Evolutionary conservation across 176 grass and related monocot species (phyloP), one percentile per base, ranked within the genome.

Genomic region (Aegilops bicornis): DNA sequence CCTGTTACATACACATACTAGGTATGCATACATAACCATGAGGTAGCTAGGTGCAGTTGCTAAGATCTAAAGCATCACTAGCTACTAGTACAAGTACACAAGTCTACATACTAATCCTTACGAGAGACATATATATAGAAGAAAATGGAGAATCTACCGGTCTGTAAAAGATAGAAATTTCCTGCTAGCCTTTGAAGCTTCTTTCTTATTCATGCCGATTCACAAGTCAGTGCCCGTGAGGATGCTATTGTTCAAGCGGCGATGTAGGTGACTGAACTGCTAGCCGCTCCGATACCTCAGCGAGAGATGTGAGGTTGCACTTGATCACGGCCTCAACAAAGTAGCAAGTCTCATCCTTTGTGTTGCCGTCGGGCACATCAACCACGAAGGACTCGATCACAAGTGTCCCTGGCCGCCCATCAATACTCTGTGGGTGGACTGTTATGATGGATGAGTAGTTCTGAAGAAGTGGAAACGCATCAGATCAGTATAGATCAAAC

Each of bases 341-440:
- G 84, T 89, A 96, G 89, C 91, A 93, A 7, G 91, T 96, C 73
- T 96, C 94, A n/a, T 93, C 91, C 81, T 85, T 81, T 31, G 94
- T 96, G 87, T 93, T 96, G 20, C 91, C 91, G 0, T 96, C 89
- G 0, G 94, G 94, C 20, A 96, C 89, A 43, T 96, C 94, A 5
- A 96, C 94, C 22, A 93, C 91, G 29, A 96, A 96, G 12, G 94
- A 93, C 84, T 96, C 94, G 5, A 96, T 89, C 63, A 96, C 94
- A 39, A 93, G 87, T 2, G 94, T 94, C 40, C 91, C 91, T 65
- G 91, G 87, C 64, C 91, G 86, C 23, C 91, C 89, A 7, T 89
- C 89, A 25, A 97, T 91, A 65, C 64, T 84, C 87, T 92, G 89
- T 1, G 91, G 89, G 76, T 92, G 91, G 17, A 93, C 89, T 23